Conservation (phyloP, 1,284 basidiomycete species). For the Melampsora americana region DNA sequence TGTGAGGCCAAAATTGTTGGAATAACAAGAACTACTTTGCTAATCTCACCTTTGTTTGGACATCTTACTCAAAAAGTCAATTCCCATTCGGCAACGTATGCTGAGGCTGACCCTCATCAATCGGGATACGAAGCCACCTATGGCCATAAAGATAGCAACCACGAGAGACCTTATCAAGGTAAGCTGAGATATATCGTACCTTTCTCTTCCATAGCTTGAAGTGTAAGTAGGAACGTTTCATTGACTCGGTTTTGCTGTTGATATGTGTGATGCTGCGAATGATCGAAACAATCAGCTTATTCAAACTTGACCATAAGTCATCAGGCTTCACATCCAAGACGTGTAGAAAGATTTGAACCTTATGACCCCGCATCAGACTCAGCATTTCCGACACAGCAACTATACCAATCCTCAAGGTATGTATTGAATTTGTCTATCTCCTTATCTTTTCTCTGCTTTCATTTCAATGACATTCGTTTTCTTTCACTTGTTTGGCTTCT, state of each 20-base stretch:
- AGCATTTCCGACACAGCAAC: background rate
- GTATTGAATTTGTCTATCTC: background rate
- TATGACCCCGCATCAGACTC: background rate
- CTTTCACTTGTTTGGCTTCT: background rate
- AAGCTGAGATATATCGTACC: background rate
- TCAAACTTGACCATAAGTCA: background rate
- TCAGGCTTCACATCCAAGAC: background rate
- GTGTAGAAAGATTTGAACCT: background rate
- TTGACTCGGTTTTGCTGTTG: background rate
- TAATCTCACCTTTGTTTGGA: background rate
- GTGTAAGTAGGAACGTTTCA: background rate
- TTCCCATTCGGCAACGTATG: background rate
- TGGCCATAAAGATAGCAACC: background rate
- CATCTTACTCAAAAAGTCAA: conserved; percentile 5
- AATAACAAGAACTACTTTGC: background rate
- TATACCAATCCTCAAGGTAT: background rate
- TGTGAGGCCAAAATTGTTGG: background rate
- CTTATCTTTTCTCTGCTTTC: background rate
- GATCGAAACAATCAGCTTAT: conserved; percentile 1
- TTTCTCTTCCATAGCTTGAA: background rate
- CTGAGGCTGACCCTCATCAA: background rate
- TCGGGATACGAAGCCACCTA: background rate
- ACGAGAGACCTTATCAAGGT: background rate
- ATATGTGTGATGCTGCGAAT: background rate
- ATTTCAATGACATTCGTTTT: background rate